phyloP scores from a whole-genome alignment of 1,284 basidiomycete species.

The Xerocomus nothofagi region DNA sequence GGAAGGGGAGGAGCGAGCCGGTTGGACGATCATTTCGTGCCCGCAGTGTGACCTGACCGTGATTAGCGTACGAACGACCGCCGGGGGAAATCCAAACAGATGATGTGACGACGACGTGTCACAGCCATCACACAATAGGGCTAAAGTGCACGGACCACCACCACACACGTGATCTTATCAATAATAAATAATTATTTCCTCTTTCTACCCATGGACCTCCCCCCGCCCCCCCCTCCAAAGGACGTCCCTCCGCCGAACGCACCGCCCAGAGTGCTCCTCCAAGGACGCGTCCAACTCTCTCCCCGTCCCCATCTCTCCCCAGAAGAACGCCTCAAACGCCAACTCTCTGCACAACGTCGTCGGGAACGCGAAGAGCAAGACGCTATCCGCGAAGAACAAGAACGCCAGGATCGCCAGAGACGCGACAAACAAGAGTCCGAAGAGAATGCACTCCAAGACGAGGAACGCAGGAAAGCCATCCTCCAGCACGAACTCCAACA shows the following conservation, averaged over 20 bases:
- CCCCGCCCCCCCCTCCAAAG: conserved; percentile 28
- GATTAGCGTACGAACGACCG: conserved; percentile 40
- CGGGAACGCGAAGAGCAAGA: conserved; percentile 50
- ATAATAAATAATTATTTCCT: too few relatives aligned
- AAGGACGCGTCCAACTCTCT: conserved; percentile 4
- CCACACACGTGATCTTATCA: conserved; percentile 26
- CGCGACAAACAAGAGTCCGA: conserved; percentile 47
- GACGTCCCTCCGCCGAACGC: conserved; percentile 14
- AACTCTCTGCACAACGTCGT: conserved; percentile 41
- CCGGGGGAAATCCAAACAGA: conserved; percentile 36
- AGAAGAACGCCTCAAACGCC: conserved; percentile 43
- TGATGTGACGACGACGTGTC: conserved; percentile 32
- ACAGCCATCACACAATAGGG: conserved; percentile 29
- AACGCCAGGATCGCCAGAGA: conserved; percentile 47
- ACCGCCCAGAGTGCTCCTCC: conserved; percentile 6
- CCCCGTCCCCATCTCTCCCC: conserved; percentile 28
- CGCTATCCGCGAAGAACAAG: conserved; percentile 49
- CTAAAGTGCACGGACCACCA: conserved; percentile 32
- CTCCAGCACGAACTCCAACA: conserved; percentile 53
- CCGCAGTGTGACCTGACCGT: conserved; percentile 39
- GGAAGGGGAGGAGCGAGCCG: conserved; percentile 19
- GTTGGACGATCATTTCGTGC: conserved; percentile 35
- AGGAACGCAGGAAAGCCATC: conserved; percentile 42
- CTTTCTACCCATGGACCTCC: not conserved
- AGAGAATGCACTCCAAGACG: conserved; percentile 51